phyloP scores from a whole-genome alignment of 345 rosid species.

The Draba incana region DNA sequence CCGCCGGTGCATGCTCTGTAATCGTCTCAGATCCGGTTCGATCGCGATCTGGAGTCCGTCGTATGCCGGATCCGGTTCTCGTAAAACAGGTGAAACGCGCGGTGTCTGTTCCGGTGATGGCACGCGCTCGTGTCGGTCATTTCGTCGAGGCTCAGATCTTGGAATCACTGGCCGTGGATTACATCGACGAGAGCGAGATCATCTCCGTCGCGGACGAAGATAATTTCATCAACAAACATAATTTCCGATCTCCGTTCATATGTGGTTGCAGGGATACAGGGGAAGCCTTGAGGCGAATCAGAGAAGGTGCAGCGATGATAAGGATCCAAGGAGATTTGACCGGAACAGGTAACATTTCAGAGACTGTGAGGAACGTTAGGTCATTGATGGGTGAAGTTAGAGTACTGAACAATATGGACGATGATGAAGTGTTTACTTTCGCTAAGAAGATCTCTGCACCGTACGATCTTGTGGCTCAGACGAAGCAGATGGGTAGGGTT shows the following conservation, averaged over 20 bases:
- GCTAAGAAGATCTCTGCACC: conserved; percentile 59
- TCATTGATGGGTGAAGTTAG: conserved; percentile 51
- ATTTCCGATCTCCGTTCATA: conserved; percentile 50
- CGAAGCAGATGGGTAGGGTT: conserved; percentile 68
- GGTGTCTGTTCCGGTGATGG: conserved; percentile 63
- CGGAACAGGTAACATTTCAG: conserved; percentile 36
- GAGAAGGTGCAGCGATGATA: conserved; percentile 58
- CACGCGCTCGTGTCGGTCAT: conserved; percentile 63
- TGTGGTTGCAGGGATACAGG: conserved; percentile 52
- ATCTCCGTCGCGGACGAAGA: conserved; percentile 56
- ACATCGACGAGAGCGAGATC: conserved; percentile 66
- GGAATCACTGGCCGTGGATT: conserved; percentile 56
- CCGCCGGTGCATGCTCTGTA: conserved; percentile 65
- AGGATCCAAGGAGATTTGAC: conserved; percentile 50
- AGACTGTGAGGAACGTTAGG: conserved; percentile 56
- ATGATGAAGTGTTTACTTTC: conserved; percentile 58
- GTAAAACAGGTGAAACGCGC: conserved; percentile 54
- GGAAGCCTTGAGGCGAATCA: conserved; percentile 54
- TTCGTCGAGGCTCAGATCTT: conserved; percentile 75
- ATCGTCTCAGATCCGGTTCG: conserved; percentile 50
- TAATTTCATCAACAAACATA: conserved; percentile 56
- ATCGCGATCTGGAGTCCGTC: conserved; percentile 17
- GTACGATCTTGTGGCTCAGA: conserved; percentile 63
- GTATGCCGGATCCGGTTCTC: conserved; percentile 65
- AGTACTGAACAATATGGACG: conserved; percentile 53